Conservation (phyloP, 2,329 filamentous ascomycete species). For the Pestalotiopsis sp. region DNA sequence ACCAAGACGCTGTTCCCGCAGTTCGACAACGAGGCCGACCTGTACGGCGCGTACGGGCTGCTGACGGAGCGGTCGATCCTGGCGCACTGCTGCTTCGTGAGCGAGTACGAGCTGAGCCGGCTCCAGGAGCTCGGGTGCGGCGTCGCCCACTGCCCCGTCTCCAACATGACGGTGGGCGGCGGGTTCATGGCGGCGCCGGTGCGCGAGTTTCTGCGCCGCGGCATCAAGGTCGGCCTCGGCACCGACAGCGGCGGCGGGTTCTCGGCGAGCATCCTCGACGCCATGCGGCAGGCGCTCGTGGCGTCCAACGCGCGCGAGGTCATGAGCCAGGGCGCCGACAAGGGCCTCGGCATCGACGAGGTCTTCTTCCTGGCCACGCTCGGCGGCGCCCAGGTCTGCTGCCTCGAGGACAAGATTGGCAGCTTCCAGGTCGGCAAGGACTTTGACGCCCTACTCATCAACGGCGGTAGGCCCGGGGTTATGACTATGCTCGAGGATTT, state of each 20-base stretch:
- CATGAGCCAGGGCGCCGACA: slow-evolving; percentile 38
- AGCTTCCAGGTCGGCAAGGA: slow-evolving; percentile 60
- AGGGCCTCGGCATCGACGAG: slow-evolving; percentile 49
- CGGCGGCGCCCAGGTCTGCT: slow-evolving; percentile 60
- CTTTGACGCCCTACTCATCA: slow-evolving; percentile 59
- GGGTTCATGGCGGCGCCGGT: slow-evolving; percentile 64
- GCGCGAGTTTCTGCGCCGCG: slow-evolving; percentile 54
- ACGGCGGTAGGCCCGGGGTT: slow-evolving; percentile 36
- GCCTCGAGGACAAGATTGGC: slow-evolving; percentile 53
- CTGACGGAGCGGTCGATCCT: slow-evolving; percentile 58
- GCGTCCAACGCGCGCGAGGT: slow-evolving; percentile 49
- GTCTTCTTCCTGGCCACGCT: slow-evolving; percentile 61
- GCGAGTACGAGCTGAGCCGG: slow-evolving; percentile 51
- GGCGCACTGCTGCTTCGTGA: slow-evolving; percentile 66
- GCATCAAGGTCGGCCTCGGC: slow-evolving; percentile 66
- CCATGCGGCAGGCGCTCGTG: slow-evolving; percentile 59
- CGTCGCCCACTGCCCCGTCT: slow-evolving; percentile 63
- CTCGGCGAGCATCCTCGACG: slow-evolving; percentile 58
- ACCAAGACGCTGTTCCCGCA: slow-evolving; percentile 57
- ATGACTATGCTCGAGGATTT: slow-evolving; percentile 54
- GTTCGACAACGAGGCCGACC: slow-evolving; percentile 56
- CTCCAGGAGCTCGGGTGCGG: slow-evolving; percentile 52
- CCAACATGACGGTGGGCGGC: slow-evolving; percentile 63
- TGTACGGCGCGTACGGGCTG: slow-evolving; percentile 57
- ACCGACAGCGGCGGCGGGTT: slow-evolving; percentile 66